Percentiles rank a stretch among this genome's conserved stretches.
Conservation (phyloP, 2,329 filamentous ascomycete species). For the Neofusicoccum sp. region DNA sequence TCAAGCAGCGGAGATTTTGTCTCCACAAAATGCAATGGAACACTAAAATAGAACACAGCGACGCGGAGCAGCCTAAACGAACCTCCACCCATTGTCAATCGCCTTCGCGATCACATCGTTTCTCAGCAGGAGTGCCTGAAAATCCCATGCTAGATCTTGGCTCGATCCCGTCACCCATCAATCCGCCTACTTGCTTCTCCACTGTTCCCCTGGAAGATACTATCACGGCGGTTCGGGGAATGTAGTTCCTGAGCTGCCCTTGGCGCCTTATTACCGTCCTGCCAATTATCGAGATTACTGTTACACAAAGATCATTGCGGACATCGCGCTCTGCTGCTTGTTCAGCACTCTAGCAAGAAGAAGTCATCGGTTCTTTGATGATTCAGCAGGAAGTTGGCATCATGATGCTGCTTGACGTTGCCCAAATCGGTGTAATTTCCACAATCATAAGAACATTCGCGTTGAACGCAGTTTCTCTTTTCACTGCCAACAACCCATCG, state of each 20-base stretch:
- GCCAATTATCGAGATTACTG: constrained; percentile 2
- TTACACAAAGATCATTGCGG: neutral
- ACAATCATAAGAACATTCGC: constrained; percentile 11
- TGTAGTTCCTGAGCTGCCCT: neutral
- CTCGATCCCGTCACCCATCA: neutral
- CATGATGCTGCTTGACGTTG: constrained; percentile 5
- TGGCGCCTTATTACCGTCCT: neutral
- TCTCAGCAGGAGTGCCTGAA: constrained; percentile 11
- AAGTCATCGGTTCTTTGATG: neutral
- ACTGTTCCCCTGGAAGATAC: neutral
- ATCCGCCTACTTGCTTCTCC: neutral
- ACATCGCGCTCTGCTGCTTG: neutral
- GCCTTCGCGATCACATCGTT: neutral
- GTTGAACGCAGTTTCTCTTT: neutral
- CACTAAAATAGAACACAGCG: neutral
- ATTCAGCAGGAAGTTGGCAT: neutral
- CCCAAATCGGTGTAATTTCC: neutral
- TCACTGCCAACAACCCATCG: constrained; percentile 12
- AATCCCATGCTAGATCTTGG: constrained; percentile 8
- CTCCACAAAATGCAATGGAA: neutral
- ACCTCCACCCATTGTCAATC: neutral
- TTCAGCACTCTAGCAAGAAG: neutral
- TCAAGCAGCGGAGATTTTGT: neutral
- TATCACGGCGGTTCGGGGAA: neutral
- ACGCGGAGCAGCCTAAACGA: constrained; percentile 2